Evolutionary conservation across 495 filamentous ascomycete genomes (phyloP).

Genomic region (Aspergillus ellipticus): DNA sequence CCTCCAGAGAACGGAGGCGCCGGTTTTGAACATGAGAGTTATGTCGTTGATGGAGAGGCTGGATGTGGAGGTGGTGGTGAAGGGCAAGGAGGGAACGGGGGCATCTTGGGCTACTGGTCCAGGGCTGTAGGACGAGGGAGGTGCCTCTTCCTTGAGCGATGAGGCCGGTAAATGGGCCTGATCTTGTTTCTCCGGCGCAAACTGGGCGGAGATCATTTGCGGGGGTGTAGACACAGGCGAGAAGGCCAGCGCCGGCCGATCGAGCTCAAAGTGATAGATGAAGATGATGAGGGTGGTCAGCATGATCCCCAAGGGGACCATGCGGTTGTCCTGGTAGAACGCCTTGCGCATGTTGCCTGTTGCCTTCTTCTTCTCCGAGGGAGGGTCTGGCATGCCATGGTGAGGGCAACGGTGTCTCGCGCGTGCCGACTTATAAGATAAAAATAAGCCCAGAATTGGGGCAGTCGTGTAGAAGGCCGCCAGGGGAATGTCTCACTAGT

Average conservation of each 20-base stretch:
- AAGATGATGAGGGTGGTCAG: constrained; percentile 23
- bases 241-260: constrained; percentile 9
- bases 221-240: not conserved
- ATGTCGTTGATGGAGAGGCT: constrained; percentile 24
- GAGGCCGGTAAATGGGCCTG: not conserved
- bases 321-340: constrained; percentile 26
- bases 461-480: too few relatives aligned
- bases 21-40: constrained; percentile 38
- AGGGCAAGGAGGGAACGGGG: not conserved
- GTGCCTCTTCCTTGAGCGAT: constrained; percentile 1
- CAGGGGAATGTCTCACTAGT: too few relatives aligned
- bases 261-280: constrained; percentile 24
- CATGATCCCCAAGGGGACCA: constrained; percentile 28
- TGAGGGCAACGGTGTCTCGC: too few relatives aligned
- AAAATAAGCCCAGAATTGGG: too few relatives aligned
- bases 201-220: too few relatives aligned
- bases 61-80: constrained; percentile 9
- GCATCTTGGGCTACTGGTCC: not conserved
- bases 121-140: not conserved
- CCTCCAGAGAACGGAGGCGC: constrained; percentile 31
- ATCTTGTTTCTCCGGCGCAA: too few relatives aligned
- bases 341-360: constrained; percentile 9
- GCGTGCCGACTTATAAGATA: too few relatives aligned
- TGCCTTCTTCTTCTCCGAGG: not conserved
- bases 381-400: too few relatives aligned